phyloP scores from a whole-genome alignment of 164 flowering plant species.

The Annona squamosa region DNA sequence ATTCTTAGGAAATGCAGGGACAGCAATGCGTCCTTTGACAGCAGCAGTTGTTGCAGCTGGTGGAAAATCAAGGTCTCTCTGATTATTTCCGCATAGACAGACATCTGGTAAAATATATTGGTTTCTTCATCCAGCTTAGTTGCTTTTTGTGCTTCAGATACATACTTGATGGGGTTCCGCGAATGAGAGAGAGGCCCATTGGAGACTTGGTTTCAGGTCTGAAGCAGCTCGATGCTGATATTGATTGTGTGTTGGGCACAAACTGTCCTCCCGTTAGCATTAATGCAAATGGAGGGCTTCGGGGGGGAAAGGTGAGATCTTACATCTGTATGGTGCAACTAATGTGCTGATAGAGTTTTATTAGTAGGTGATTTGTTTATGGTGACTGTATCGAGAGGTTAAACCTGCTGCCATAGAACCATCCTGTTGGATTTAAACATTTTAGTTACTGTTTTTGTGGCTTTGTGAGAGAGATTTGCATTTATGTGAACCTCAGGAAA shows the following conservation, averaged over 20 bases:
- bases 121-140: background rate
- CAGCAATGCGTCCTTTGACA: conserved; percentile 98
- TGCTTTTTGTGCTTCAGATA: conserved; percentile 42
- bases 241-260: conserved; percentile 79
- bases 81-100: background rate
- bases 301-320: conserved; percentile 81
- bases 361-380: background rate
- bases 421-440: background rate
- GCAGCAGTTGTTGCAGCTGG: conserved; percentile 98
- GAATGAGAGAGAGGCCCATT: conserved; percentile 99
- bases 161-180: conserved; percentile 92
- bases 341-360: background rate
- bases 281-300: conserved; percentile 91
- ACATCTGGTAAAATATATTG: background rate
- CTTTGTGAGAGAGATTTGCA: background rate
- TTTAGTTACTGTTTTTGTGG: background rate
- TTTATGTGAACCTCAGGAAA: no score
- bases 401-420: background rate
- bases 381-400: background rate
- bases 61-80: conserved; percentile 69
- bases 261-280: conserved; percentile 92
- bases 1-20: conserved; percentile 98
- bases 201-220: conserved; percentile 86
- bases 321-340: background rate
- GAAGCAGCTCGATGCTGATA: conserved; percentile 97